Evolutionary conservation across 2,329 filamentous ascomycete species (phyloP).

Genomic region (Stagonosporopsis tanaceti): DNA sequence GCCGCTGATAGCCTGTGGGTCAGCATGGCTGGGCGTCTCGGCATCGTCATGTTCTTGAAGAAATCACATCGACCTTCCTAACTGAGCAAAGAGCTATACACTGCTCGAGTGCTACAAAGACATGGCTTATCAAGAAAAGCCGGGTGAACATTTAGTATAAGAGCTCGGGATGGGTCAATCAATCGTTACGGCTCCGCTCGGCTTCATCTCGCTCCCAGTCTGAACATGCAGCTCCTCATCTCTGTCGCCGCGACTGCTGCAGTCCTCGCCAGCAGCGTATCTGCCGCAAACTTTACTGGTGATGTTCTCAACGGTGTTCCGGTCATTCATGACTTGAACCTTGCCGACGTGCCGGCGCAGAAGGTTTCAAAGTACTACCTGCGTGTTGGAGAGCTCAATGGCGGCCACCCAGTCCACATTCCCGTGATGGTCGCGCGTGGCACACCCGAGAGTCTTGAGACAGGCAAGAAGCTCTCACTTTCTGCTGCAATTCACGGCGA

Average conservation of each 20-base stretch:
- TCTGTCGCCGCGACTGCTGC: constrained; percentile 27
- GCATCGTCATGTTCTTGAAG: constrained; percentile 38
- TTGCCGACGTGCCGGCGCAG: constrained; percentile 48
- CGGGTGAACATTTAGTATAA: constrained; percentile 2
- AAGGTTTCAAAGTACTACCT: constrained; percentile 50
- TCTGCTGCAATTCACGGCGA: constrained; percentile 52
- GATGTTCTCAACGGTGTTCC: constrained; percentile 45
- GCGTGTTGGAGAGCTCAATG: constrained; percentile 50
- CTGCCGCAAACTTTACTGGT: constrained; percentile 41
- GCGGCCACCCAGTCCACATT: constrained; percentile 48
- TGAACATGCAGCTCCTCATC: constrained; percentile 36
- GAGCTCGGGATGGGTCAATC: constrained; percentile 5
- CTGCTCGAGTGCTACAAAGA: constrained; percentile 2
- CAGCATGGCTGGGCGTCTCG: constrained; percentile 27
- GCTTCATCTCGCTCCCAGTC: neutral
- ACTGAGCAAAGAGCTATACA: constrained; percentile 31
- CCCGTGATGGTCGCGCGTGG: constrained; percentile 51
- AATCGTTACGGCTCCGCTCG: neutral
- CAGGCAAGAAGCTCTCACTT: constrained; percentile 48
- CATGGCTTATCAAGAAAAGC: constrained; percentile 27
- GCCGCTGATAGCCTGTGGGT: constrained; percentile 20
- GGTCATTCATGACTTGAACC: constrained; percentile 45
- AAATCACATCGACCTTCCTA: constrained; percentile 39
- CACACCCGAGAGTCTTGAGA: constrained; percentile 46
- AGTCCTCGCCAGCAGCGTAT: constrained; percentile 26